phyloP scores from a whole-genome alignment of 83 land plant species.

The Larix sibirica region DNA sequence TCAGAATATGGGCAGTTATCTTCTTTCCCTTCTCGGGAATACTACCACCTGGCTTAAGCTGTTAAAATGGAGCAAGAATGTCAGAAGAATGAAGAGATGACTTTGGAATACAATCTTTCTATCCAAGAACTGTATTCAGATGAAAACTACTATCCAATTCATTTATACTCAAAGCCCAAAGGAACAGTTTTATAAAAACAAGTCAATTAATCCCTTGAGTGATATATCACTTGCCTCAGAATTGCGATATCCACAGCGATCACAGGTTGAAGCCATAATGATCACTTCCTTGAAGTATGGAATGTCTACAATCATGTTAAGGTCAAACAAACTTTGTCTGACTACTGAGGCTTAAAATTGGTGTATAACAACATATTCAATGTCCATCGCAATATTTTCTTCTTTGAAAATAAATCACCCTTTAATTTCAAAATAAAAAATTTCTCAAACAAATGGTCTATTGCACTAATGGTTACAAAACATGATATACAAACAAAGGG shows the following conservation, averaged over 20 bases:
- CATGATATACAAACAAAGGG: too few relatives aligned
- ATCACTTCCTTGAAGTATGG: slow-evolving; percentile 99
- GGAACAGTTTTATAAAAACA: background rate
- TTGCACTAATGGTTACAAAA: too few relatives aligned
- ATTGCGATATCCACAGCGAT: slow-evolving; percentile 89
- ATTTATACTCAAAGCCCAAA: slow-evolving; percentile 7
- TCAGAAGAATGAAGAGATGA: background rate
- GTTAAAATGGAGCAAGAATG: slow-evolving; percentile 4
- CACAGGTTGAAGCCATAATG: slow-evolving; percentile 97
- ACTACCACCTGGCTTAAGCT: slow-evolving; percentile 95
- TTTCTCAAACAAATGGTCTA: too few relatives aligned
- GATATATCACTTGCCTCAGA: slow-evolving; percentile 77
- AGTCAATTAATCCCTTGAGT: too few relatives aligned
- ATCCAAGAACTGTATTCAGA: background rate
- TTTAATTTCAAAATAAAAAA: too few relatives aligned
- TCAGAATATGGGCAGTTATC: slow-evolving; percentile 56
- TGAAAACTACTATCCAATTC: background rate
- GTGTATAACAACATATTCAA: background rate
- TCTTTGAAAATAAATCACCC: background rate
- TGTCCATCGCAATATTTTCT: slow-evolving; percentile 7
- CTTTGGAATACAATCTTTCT: slow-evolving; percentile 2
- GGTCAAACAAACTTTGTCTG: slow-evolving; percentile 16
- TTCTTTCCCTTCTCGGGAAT: slow-evolving; percentile 88
- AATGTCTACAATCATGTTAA: slow-evolving; percentile 61
- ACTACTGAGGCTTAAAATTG: background rate